Evolutionary conservation across 179 eudicot species (phyloP).

Genomic region (Silene vulgaris): DNA sequence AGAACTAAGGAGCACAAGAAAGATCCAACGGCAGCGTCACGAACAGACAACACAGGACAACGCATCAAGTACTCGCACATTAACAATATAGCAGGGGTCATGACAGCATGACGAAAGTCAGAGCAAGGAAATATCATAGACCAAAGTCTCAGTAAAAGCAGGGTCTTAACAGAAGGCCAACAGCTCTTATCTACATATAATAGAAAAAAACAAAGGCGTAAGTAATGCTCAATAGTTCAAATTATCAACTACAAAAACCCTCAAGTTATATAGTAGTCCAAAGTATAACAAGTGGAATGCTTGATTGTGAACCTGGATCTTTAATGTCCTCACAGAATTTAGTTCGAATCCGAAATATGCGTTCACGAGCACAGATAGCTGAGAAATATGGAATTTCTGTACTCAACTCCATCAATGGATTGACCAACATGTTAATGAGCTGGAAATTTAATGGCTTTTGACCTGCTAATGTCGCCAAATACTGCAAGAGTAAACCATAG

Average conservation of each 20-base stretch:
- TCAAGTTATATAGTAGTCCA: not conserved
- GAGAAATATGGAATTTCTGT: slow-evolving; percentile 76
- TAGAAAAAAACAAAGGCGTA: not conserved
- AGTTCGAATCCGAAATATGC: slow-evolving; percentile 58
- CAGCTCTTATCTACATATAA: slow-evolving; percentile 61
- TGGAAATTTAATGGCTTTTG: slow-evolving; percentile 65
- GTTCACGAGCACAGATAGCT: slow-evolving; percentile 93
- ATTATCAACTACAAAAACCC: not conserved
- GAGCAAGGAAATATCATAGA: slow-evolving; percentile 95
- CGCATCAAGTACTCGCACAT: slow-evolving; percentile 90
- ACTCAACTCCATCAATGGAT: slow-evolving; percentile 93
- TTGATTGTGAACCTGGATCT: slow-evolving; percentile 49
- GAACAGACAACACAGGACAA: slow-evolving; percentile 67
- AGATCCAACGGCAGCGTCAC: slow-evolving; percentile 80
- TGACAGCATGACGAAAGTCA: slow-evolving; percentile 89
- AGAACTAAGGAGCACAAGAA: slow-evolving; percentile 86
- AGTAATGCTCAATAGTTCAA: not conserved
- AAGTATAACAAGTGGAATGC: not conserved
- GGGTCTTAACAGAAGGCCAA: slow-evolving; percentile 90
- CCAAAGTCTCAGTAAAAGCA: slow-evolving; percentile 86
- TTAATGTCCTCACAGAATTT: slow-evolving; percentile 70
- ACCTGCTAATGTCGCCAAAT: slow-evolving; percentile 79
- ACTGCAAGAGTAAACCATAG: slow-evolving; percentile 87
- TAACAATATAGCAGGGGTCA: slow-evolving; percentile 81
- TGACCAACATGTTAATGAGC: slow-evolving; percentile 69